These are phyloP conservation scores for Ustilago esculenta DNA, from an alignment of 1,284 basidiomycete species.

Conservation along the genomic window DNA sequence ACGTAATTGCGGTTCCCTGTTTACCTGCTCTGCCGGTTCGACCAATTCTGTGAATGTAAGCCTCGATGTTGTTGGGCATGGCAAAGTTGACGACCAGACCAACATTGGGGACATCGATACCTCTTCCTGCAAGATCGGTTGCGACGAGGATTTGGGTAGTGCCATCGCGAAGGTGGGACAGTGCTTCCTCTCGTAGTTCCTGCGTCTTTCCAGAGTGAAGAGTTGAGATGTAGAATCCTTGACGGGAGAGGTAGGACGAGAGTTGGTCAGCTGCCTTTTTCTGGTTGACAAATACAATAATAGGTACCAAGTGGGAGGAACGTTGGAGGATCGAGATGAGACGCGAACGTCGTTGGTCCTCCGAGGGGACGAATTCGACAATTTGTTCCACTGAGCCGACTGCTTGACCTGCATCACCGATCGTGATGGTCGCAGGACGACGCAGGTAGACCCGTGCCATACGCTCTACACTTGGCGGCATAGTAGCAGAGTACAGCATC, in stretches of 20 bases:
- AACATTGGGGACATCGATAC: slow-evolving; percentile 98
- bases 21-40: slow-evolving; percentile 97
- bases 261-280: slow-evolving; percentile 98
- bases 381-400: slow-evolving; percentile 97
- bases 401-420: slow-evolving; percentile 95
- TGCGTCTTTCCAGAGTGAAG: slow-evolving; percentile 97
- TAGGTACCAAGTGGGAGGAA: slow-evolving; percentile 82
- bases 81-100: slow-evolving; percentile 96
- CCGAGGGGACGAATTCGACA: slow-evolving; percentile 89
- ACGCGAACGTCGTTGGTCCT: slow-evolving; percentile 93
- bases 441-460: slow-evolving; percentile 92
- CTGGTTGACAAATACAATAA: slow-evolving; percentile 99
- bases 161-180: slow-evolving; percentile 85
- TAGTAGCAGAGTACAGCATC: slow-evolving; percentile 95
- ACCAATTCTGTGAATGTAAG: slow-evolving; percentile 97
- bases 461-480: slow-evolving; percentile 95
- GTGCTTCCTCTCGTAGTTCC: slow-evolving; percentile 90
- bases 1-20: slow-evolving; percentile 89
- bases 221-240: slow-evolving; percentile 85
- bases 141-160: slow-evolving; percentile 87
- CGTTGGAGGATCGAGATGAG: slow-evolving; percentile 87
- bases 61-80: slow-evolving; percentile 95
- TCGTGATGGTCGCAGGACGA: slow-evolving; percentile 92
- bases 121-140: slow-evolving; percentile 95
- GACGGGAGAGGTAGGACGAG: slow-evolving; percentile 85